These are phyloP conservation scores for Cyclotella choctawhatcheeana DNA, from an alignment of 108 stramenopile genomes.

Conservation along the genomic window DNA sequence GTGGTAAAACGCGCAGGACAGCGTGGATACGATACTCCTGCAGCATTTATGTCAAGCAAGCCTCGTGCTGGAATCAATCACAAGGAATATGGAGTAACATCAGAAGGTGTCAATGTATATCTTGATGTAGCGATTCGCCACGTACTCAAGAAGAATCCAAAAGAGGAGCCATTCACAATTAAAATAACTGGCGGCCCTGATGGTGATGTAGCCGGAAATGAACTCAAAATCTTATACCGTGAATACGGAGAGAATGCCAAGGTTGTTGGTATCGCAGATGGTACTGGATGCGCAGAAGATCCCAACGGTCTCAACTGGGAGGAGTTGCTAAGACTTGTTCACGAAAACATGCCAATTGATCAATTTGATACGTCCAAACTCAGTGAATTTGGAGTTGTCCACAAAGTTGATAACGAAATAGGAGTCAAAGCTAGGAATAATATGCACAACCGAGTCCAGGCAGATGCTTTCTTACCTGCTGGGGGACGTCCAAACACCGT, in stretches of 20 bases:
- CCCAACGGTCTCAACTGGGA: slow-evolving; percentile 91
- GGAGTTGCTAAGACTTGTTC: slow-evolving; percentile 91
- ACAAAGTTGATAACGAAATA: slow-evolving; percentile 84
- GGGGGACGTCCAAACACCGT: slow-evolving; percentile 98
- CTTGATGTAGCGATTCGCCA: slow-evolving; percentile 91
- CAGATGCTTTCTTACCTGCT: slow-evolving; percentile 96
- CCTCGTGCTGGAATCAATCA: slow-evolving; percentile 96
- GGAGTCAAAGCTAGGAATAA: slow-evolving; percentile 94
- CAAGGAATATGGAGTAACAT: slow-evolving; percentile 97
- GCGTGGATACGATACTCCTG: slow-evolving; percentile 90
- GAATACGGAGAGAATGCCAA: slow-evolving; percentile 96
- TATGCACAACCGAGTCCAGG: slow-evolving; percentile 96
- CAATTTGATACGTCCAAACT: slow-evolving; percentile 85
- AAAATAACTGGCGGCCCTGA: slow-evolving; percentile 98
- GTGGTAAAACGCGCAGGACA: slow-evolving; percentile 90
- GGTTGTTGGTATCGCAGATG: slow-evolving; percentile 96
- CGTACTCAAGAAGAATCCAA: slow-evolving; percentile 84
- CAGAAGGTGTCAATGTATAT: slow-evolving; percentile 96
- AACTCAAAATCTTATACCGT: slow-evolving; percentile 93
- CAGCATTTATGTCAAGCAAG: slow-evolving; percentile 98
- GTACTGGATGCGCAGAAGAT: slow-evolving; percentile 96
- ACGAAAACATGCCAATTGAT: slow-evolving; percentile 73
- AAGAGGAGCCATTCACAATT: slow-evolving; percentile 87
- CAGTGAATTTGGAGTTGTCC: slow-evolving; percentile 67
- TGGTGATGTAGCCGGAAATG: slow-evolving; percentile 98